These are phyloP conservation scores for Xylaria digitata DNA, from an alignment of 2,329 filamentous ascomycete genomes.

Conservation along the genomic window DNA sequence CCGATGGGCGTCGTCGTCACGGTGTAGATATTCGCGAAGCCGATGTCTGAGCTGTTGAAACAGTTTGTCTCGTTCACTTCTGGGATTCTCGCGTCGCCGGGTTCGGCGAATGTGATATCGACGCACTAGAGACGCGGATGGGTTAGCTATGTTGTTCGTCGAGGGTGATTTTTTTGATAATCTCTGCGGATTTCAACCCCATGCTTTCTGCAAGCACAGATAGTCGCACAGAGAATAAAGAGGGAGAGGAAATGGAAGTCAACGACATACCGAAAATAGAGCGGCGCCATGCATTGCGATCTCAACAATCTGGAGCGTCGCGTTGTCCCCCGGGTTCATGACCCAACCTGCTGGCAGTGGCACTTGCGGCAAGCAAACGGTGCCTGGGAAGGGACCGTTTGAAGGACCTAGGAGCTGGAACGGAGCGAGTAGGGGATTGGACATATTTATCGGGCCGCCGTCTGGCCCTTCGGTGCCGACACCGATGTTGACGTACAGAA, in stretches of 20 bases:
- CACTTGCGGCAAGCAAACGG: slow-evolving; percentile 89
- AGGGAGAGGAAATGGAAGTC: neutral
- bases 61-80: slow-evolving; percentile 86
- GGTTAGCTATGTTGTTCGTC: slow-evolving; percentile 20
- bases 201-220: neutral
- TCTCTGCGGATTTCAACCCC: neutral
- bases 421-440: slow-evolving; percentile 79
- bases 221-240: neutral
- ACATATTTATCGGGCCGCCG: slow-evolving; percentile 84
- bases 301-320: slow-evolving; percentile 81
- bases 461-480: slow-evolving; percentile 76
- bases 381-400: slow-evolving; percentile 87
- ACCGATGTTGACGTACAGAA: slow-evolving; percentile 92
- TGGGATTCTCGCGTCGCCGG: slow-evolving; percentile 72
- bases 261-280: slow-evolving; percentile 71
- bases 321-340: slow-evolving; percentile 83
- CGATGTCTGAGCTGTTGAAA: slow-evolving; percentile 84
- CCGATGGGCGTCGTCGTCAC: slow-evolving; percentile 62
- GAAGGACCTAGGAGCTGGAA: slow-evolving; percentile 86
- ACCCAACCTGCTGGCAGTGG: slow-evolving; percentile 78
- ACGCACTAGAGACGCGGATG: slow-evolving; percentile 74
- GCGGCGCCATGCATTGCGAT: slow-evolving; percentile 76
- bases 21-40: slow-evolving; percentile 82
- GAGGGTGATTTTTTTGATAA: neutral
- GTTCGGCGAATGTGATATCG: slow-evolving; percentile 90